Evolutionary conservation across 495 filamentous ascomycete species (phyloP).

Genomic region (Penicillium argentinense): DNA sequence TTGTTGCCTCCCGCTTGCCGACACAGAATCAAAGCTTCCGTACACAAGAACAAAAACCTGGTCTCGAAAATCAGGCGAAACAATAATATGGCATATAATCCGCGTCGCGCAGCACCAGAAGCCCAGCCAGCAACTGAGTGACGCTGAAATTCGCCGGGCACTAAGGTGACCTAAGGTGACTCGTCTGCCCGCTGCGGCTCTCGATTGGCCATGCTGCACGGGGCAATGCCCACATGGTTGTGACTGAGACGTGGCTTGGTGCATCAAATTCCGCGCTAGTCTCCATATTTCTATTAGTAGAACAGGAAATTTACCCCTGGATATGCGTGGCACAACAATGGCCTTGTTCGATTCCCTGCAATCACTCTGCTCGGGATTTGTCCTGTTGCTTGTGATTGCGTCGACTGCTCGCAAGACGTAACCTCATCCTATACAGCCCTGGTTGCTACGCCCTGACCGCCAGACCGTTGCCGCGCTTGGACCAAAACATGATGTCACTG

Average conservation of each 20-base stretch:
- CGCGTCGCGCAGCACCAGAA: background rate
- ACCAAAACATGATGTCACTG: slow-evolving; percentile 31
- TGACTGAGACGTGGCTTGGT: slow-evolving; percentile 31
- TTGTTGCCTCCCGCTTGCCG: slow-evolving; percentile 7
- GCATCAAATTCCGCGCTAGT: slow-evolving; percentile 28
- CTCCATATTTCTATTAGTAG: slow-evolving; percentile 34
- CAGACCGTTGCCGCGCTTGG: no score
- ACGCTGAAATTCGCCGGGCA: slow-evolving; percentile 5
- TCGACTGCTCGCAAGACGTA: background rate
- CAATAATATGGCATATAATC: slow-evolving; percentile 7
- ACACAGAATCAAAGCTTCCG: no score
- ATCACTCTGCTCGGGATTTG: background rate
- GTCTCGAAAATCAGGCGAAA: slow-evolving; percentile 6
- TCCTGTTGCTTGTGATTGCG: background rate
- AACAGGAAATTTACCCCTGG: slow-evolving; percentile 18
- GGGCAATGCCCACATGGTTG: slow-evolving; percentile 30
- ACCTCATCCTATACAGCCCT: background rate
- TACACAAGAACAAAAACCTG: background rate
- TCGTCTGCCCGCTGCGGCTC: slow-evolving; percentile 5
- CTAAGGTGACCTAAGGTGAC: no score
- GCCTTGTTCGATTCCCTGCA: background rate
- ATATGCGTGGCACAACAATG: background rate
- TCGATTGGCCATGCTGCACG: slow-evolving; percentile 13
- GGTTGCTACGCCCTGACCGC: no score
- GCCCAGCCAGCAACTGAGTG: background rate